A percentile compares a stretch with the other conserved stretches of the same genome.
Evolutionary conservation across 257 asterid species (phyloP).

Genomic region (Solanum raphanifolium): DNA sequence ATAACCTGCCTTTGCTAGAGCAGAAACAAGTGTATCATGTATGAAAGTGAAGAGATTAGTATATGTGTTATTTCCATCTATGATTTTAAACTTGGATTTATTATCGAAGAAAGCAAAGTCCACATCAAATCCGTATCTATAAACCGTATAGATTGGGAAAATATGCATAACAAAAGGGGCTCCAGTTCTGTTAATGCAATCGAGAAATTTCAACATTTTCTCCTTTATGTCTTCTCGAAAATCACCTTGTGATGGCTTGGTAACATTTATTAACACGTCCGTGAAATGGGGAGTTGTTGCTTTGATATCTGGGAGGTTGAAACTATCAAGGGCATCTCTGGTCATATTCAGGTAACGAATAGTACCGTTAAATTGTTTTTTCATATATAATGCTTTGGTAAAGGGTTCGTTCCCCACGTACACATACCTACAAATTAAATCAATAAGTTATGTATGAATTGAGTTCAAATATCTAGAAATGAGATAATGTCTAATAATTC

Average conservation of each 20-base stretch:
- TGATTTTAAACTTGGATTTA: not conserved
- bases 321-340: not conserved
- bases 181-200: not conserved
- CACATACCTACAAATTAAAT: not conserved
- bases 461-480: not conserved
- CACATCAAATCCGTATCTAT: not conserved
- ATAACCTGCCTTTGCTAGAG: conserved; percentile 11
- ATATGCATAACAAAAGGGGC: conserved; percentile 6
- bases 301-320: conserved; percentile 1
- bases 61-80: conserved; percentile 15
- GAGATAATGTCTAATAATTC: not conserved
- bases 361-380: not conserved
- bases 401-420: not conserved
- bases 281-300: not conserved
- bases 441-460: not conserved
- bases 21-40: conserved; percentile 27
- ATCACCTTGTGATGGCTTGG: conserved; percentile 36
- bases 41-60: conserved; percentile 16
- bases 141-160: not conserved
- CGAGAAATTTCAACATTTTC: not conserved
- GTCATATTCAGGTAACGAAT: not conserved
- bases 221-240: conserved; percentile 9
- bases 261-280: not conserved
- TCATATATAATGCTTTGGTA: not conserved
- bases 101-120: conserved; percentile 22